Conservation (phyloP, 1,284 basidiomycete species). For the Athelia psychrophila region DNA sequence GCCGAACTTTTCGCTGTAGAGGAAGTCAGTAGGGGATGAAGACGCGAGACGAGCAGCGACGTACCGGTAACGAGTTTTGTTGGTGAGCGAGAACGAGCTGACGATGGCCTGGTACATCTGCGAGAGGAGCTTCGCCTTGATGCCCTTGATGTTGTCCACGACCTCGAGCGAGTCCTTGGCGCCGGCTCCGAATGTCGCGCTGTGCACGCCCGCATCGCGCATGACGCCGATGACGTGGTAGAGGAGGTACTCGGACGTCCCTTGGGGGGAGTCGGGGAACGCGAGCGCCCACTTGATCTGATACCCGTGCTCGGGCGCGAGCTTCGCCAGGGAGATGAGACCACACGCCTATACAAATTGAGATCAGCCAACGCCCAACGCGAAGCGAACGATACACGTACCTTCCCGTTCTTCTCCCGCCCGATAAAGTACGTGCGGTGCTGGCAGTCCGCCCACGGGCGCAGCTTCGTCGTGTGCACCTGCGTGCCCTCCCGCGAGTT, state of each 20-base stretch:
- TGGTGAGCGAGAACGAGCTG: conserved; percentile 35
- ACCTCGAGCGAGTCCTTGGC: conserved; percentile 34
- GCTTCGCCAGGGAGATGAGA: conserved; percentile 52
- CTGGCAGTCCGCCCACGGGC: conserved; percentile 48
- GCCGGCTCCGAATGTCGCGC: conserved; percentile 45
- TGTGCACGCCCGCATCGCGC: conserved; percentile 37
- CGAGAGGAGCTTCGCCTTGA: conserved; percentile 39
- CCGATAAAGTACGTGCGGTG: conserved; percentile 54
- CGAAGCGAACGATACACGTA: background rate
- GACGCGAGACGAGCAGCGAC: conserved; percentile 7
- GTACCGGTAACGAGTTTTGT: conserved; percentile 33
- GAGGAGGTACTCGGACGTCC: conserved; percentile 32
- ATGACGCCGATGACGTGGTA: conserved; percentile 44
- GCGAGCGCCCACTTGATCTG: conserved; percentile 61
- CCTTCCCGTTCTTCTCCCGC: background rate
- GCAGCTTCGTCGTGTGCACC: conserved; percentile 51
- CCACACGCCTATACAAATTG: conserved; percentile 40
- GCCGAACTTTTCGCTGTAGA: conserved; percentile 9
- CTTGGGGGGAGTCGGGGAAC: conserved; percentile 41
- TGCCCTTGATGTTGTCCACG: conserved; percentile 33
- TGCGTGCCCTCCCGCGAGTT: conserved; percentile 45
- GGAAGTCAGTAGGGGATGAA: background rate
- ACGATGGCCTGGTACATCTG: conserved; percentile 44
- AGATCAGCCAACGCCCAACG: background rate
- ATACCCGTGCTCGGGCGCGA: conserved; percentile 46